Conservation (phyloP, 306 rosid species). For the Prunus davidiana region DNA sequence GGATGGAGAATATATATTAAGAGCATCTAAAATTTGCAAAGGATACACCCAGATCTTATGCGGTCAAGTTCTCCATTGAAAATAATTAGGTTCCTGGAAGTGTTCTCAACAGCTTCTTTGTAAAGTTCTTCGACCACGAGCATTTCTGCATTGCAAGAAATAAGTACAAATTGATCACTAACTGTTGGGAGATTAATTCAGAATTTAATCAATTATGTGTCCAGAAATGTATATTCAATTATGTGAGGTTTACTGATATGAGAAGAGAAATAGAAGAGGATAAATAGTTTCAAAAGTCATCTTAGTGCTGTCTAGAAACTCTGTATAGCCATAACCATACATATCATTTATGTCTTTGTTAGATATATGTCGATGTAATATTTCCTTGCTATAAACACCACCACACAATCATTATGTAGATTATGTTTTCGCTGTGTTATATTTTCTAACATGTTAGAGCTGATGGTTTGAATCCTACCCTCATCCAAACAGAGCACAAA, state of each 20-base stretch:
- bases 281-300: neutral
- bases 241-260: too few relatives aligned
- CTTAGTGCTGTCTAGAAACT: neutral
- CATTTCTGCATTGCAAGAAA: slow-evolving; percentile 62
- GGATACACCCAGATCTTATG: slow-evolving; percentile 98
- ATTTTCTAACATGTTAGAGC: too few relatives aligned
- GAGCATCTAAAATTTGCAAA: slow-evolving; percentile 24
- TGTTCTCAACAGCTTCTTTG: slow-evolving; percentile 80
- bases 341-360: neutral
- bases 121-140: slow-evolving; percentile 96
- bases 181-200: too few relatives aligned
- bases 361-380: too few relatives aligned
- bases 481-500: too few relatives aligned
- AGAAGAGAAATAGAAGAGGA: neutral
- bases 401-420: too few relatives aligned
- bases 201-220: too few relatives aligned
- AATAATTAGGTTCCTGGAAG: slow-evolving; percentile 70
- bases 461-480: too few relatives aligned
- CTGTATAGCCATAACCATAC: neutral
- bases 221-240: too few relatives aligned
- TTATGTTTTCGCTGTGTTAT: too few relatives aligned
- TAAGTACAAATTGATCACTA: too few relatives aligned
- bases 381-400: too few relatives aligned
- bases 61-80: slow-evolving; percentile 96
- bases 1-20: slow-evolving; percentile 2